Evolutionary conservation across 2,329 filamentous ascomycete genomes (phyloP), one percentile per base, ranked within the genome.

Genomic region (Harringtonia aguacate): DNA sequence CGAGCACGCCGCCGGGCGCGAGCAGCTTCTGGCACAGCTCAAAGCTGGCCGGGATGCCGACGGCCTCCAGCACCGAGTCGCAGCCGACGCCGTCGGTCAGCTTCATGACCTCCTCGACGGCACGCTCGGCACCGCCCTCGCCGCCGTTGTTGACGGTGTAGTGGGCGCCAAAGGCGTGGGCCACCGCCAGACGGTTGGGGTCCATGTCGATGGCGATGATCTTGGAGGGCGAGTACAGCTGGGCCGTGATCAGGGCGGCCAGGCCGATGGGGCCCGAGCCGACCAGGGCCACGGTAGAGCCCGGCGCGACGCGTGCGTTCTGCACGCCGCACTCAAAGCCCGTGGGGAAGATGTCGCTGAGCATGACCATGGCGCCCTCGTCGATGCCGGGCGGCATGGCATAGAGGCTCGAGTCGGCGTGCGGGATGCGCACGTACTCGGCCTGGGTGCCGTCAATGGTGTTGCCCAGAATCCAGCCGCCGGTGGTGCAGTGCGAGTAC

Each of bases 51-150:
- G 71, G 70, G 9, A 73, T 60, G 1, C 74, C 74, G 2, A 78
- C 75, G 0, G 72, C 73, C 54, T 78, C 75, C 40, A 77, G 73
- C 1, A 79, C 73, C 0, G 70, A 62, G 46, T 79, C 73, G 49
- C 70, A 76, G 0, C 73, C 74, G 42, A 67, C 61, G 2, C 65
- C 68, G n/a, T 66, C 65, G 0, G 72, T 75, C 41, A 74, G 48
- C 0, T 55, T 56, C 50, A 61, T 61, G 3, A 75, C 59, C 4
- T 53, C 50, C 10, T 64, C 58, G 5, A 62, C 56, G 13, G 33
- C 22, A 14, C 12, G 20, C 18, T 13, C 43, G 13, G 36, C 41
- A 22, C 39, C 47, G 8, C 24, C 36, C 0, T 62, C 58, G n/a
- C 65, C 58, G 3, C 50, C 52, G 17, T 65, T 62, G 49, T 70